Conservation (phyloP, 1,284 basidiomycete species). For the Puccinia horiana region DNA sequence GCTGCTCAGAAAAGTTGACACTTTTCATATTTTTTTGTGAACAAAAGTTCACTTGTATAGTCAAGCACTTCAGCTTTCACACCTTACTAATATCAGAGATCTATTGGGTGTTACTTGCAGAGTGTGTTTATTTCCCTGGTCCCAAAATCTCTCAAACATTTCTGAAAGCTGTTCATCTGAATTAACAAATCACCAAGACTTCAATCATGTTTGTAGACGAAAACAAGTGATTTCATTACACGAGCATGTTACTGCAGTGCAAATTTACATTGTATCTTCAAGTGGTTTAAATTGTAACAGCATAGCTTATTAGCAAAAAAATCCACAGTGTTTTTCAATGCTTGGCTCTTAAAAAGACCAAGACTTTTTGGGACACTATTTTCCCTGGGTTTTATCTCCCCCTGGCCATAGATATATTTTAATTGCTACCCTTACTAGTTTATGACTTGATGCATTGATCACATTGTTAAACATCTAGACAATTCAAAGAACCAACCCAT, state of each 20-base stretch:
- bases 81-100: not conserved
- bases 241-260: not conserved
- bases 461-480: too few species aligned
- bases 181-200: not conserved
- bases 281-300: not conserved
- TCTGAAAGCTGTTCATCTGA: not conserved
- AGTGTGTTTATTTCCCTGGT: not conserved
- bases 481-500: too few species aligned
- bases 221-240: not conserved
- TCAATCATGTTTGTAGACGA: not conserved
- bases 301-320: not conserved
- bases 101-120: not conserved
- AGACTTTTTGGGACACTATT: too few species aligned
- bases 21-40: too few species aligned
- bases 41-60: not conserved
- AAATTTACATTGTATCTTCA: not conserved
- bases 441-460: too few species aligned
- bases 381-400: too few species aligned
- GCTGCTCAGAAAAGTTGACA: not conserved
- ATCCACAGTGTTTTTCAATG: not conserved
- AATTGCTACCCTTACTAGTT: too few species aligned
- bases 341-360: not conserved
- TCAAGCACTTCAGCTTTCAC: not conserved
- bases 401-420: too few species aligned
- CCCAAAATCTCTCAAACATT: not conserved